Percentiles rank a stretch among this genome's conserved stretches.
Conservation (phyloP, 176 grass and related monocot species). For the Poa annua region DNA sequence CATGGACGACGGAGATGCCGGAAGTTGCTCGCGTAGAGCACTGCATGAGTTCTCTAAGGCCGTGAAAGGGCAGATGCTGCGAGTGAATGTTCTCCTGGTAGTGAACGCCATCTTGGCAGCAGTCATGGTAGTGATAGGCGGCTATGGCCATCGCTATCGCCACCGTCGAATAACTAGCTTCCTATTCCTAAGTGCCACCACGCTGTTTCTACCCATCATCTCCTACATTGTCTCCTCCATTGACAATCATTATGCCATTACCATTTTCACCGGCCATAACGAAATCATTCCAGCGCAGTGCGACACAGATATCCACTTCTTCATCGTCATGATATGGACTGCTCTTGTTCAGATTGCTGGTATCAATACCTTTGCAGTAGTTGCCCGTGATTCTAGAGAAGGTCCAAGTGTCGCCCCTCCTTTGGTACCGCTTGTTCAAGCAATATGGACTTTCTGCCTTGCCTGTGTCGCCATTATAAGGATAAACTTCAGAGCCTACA, state of each 20-base stretch:
- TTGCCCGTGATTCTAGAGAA: slow-evolving; percentile 18
- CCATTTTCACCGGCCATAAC: not conserved
- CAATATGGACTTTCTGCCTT: not conserved
- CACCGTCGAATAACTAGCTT: not conserved
- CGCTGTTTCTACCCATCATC: not conserved
- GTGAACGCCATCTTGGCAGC: not conserved
- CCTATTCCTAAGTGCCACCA: not conserved
- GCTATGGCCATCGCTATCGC: not conserved
- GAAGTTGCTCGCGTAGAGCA: no score
- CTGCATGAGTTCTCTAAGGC: not conserved
- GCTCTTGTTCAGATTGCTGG: no score
- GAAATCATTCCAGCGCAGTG: not conserved
- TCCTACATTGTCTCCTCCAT: not conserved
- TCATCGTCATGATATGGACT: not conserved
- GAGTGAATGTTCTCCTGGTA: not conserved
- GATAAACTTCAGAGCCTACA: no score
- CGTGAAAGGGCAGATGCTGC: not conserved
- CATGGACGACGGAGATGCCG: no score
- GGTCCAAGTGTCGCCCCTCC: not conserved
- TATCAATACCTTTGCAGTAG: not conserved
- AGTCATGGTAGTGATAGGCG: slow-evolving; percentile 3
- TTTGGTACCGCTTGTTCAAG: not conserved
- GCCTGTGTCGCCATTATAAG: no score
- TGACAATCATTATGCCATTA: not conserved
- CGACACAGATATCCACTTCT: not conserved